phyloP scores from a whole-genome alignment of 352 stramenopile species.

The Phytophthora cactorum region DNA sequence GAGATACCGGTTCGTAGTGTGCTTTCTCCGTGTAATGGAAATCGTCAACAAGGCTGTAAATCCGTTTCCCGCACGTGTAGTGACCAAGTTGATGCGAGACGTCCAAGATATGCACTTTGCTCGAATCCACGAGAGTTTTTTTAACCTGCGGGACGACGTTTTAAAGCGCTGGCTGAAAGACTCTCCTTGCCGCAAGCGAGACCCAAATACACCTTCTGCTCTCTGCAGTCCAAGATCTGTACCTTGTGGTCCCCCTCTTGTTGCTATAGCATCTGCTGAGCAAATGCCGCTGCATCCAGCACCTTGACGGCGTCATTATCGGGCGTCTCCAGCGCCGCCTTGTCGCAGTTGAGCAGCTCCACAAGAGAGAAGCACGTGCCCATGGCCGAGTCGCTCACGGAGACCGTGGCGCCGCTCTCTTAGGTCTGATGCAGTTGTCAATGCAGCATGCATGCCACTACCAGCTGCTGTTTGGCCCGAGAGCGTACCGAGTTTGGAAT shows the following conservation, averaged over 20 bases:
- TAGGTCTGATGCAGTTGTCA: constrained; percentile 43
- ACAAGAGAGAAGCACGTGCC: constrained; percentile 43
- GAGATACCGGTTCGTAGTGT: no score
- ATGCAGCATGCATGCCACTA: constrained; percentile 56
- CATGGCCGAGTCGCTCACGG: constrained; percentile 29
- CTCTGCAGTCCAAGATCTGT: constrained; percentile 65
- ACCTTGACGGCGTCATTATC: constrained; percentile 31
- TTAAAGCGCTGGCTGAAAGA: constrained; percentile 2
- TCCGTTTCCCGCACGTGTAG: no score
- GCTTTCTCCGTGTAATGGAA: no score
- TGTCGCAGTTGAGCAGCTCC: constrained; percentile 51
- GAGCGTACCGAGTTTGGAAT: constrained; percentile 32
- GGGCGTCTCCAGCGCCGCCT: constrained; percentile 35
- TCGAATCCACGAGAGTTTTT: no score
- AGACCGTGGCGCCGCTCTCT: constrained; percentile 29
- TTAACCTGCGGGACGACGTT: no score
- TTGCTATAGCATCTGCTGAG: constrained; percentile 37
- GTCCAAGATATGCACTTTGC: no score
- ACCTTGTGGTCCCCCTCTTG: constrained; percentile 24
- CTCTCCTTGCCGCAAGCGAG: constrained; percentile 41
- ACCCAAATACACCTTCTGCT: constrained; percentile 55
- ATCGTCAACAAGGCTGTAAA: no score
- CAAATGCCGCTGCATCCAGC: constrained; percentile 31
- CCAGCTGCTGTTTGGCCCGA: constrained; percentile 53
- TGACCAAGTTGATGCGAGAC: no score